phyloP scores from a whole-genome alignment of 2,329 filamentous ascomycete genomes.

The Nothopassalora personata region DNA sequence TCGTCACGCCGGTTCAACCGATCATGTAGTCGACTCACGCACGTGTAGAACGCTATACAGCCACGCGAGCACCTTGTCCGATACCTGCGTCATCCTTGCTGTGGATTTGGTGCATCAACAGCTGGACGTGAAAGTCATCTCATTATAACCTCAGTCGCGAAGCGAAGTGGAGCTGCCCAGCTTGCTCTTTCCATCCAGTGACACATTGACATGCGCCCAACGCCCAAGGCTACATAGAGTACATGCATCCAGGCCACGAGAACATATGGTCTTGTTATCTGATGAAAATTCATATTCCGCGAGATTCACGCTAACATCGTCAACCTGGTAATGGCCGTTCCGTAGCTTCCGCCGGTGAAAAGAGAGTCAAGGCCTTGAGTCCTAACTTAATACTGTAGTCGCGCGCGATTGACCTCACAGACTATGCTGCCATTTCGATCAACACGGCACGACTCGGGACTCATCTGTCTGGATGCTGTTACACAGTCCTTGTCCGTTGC shows the following conservation, averaged over 20 bases:
- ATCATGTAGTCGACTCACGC: conserved; percentile 37
- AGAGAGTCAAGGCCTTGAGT: conserved; percentile 3
- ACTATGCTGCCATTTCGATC: neutral
- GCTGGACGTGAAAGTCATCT: neutral
- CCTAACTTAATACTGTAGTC: neutral
- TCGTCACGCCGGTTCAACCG: neutral
- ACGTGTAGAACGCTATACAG: conserved; percentile 73
- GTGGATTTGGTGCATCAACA: neutral
- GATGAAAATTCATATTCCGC: too few relatives aligned
- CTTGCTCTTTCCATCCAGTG: neutral
- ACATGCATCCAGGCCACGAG: too few relatives aligned
- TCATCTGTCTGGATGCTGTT: too few relatives aligned
- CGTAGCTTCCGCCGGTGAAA: too few relatives aligned
- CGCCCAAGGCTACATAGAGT: too few relatives aligned
- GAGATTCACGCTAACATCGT: too few relatives aligned
- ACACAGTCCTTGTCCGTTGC: too few relatives aligned
- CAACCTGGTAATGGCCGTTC: too few relatives aligned
- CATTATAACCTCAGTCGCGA: neutral
- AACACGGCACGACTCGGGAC: too few relatives aligned
- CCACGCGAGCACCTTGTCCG: conserved; percentile 90
- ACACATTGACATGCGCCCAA: too few relatives aligned
- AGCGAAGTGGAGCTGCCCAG: neutral
- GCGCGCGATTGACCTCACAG: neutral
- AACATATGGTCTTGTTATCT: too few relatives aligned
- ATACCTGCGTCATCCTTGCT: conserved; percentile 58